Evolutionary conservation across 2,329 filamentous ascomycete species (phyloP), one percentile per base, ranked within the genome.

Genomic region (Plenodomus biglobosus): DNA sequence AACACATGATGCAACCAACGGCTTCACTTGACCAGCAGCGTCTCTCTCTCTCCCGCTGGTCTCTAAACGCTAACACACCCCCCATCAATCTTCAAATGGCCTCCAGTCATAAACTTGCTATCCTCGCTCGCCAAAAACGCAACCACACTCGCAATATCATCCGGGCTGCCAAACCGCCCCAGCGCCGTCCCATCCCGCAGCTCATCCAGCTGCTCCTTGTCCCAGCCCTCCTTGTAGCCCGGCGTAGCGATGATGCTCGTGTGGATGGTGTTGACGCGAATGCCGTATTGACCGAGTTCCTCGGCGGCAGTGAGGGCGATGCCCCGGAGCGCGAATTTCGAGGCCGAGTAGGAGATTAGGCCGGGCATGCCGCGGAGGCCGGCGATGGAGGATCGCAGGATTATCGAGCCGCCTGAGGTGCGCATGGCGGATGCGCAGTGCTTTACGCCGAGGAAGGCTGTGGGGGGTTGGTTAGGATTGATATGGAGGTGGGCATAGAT

Each of bases 241-340:
- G 69, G 66, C 2, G 66, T 65, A 32, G 72, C 65, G 19, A 74
- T 66, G 35, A 70, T 71, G 39, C 69, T 70, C 4, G 71, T 72
- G 50, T 74, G 72, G 15, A 74, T 69, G 2, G 71, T 73, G 55
- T 73, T 74, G 44, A 73, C 72, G 21, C 72, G 68, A 48, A 73
- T 73, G 36, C 66, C 66, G 42, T 64, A 57, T 24, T 66, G 66
- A 8, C 71, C 71, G 3, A 74, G 58, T 48, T 73, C 72, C 16
- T 64, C 62, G 7, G 72, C 71, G 20, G 72, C 72, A 6, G 71
- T 71, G 5, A 69, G 58, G 21, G 69, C 69, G n/a, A 74, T 65
- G 13, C 72, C 72, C 6, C 71, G 66, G 7, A 69, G 50, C 13
- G 71, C 71, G 39, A 73, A 73, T 37, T 73, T 72, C 27, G 69